Conservation (phyloP, 169 alveolate species). For the Pseudocohnilembus persalinus region DNA sequence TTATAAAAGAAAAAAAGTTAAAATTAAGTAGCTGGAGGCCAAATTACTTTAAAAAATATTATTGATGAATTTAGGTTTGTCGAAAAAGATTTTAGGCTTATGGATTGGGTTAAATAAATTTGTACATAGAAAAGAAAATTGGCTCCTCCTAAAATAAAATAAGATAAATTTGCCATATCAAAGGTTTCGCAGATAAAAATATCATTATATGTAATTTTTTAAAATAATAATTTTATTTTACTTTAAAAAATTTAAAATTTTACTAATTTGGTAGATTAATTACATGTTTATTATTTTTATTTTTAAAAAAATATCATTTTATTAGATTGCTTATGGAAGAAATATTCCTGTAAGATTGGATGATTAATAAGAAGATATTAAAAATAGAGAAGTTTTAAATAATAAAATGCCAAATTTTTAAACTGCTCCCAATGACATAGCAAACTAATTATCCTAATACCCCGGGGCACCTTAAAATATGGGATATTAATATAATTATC, state of each 20-base stretch:
- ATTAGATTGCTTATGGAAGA: neutral
- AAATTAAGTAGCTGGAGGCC: conserved; percentile 5
- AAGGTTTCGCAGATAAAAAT: neutral
- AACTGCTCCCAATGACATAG: too few species aligned
- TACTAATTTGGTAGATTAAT: too few species aligned
- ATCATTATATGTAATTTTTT: neutral
- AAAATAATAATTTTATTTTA: too few species aligned
- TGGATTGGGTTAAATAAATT: conserved; percentile 1
- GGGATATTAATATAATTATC: too few species aligned
- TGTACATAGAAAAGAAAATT: conserved; percentile 23
- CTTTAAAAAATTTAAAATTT: neutral
- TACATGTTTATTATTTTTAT: too few species aligned
- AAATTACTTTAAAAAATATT: conserved; percentile 8
- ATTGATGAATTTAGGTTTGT: conserved; percentile 10
- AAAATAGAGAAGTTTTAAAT: neutral
- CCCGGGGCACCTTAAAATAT: too few species aligned
- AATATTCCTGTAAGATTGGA: neutral
- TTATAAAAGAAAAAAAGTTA: neutral
- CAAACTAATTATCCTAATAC: too few species aligned
- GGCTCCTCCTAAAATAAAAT: conserved; percentile 9
- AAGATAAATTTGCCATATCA: neutral
- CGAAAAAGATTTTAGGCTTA: conserved; percentile 5
- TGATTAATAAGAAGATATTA: neutral
- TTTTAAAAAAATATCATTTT: neutral
- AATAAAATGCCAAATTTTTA: too few species aligned